A percentile compares a stretch with the other conserved stretches of the same genome.
Conservation (phyloP, 192 early-diverging fungal genomes). For the Chytriomyces confervae region DNA sequence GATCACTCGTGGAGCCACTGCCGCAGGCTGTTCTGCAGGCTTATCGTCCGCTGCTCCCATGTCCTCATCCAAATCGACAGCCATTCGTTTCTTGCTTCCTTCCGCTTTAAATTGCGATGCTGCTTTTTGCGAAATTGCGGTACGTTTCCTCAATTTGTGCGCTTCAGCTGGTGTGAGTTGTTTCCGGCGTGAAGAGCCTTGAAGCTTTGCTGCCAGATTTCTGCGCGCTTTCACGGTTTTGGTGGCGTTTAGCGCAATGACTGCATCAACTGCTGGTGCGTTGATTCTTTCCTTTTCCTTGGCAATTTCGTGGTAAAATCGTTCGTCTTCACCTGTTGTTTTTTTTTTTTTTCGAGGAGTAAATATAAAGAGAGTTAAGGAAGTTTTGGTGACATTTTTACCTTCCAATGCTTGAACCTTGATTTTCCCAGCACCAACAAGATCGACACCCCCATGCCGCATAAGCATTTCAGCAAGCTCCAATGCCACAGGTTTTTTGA, state of each 20-base stretch:
- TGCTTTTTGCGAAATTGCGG: neutral
- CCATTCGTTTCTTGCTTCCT: slow-evolving; percentile 13
- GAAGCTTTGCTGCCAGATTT: neutral
- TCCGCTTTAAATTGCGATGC: neutral
- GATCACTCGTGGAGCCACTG: neutral
- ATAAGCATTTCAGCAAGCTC: slow-evolving; percentile 17
- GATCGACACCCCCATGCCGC: slow-evolving; percentile 8
- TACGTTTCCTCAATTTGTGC: neutral
- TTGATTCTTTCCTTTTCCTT: slow-evolving; percentile 17
- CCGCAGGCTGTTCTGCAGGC: neutral
- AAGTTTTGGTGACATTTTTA: neutral
- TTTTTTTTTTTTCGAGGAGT: neutral
- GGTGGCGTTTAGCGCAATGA: slow-evolving; percentile 10
- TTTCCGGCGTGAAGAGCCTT: neutral
- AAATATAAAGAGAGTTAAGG: neutral
- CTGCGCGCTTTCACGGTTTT: slow-evolving; percentile 14
- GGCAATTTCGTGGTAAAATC: slow-evolving; percentile 7
- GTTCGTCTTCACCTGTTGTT: neutral
- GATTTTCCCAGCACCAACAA: neutral
- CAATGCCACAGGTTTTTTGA: neutral
- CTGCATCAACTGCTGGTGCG: neutral
- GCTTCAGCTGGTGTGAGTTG: neutral
- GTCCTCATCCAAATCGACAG: slow-evolving; percentile 1
- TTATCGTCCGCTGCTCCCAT: neutral
- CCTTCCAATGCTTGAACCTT: slow-evolving; percentile 15